These are phyloP conservation scores for Aspergillus nomiae DNA, from an alignment of 2,329 filamentous ascomycete species.

Conservation along the genomic window DNA sequence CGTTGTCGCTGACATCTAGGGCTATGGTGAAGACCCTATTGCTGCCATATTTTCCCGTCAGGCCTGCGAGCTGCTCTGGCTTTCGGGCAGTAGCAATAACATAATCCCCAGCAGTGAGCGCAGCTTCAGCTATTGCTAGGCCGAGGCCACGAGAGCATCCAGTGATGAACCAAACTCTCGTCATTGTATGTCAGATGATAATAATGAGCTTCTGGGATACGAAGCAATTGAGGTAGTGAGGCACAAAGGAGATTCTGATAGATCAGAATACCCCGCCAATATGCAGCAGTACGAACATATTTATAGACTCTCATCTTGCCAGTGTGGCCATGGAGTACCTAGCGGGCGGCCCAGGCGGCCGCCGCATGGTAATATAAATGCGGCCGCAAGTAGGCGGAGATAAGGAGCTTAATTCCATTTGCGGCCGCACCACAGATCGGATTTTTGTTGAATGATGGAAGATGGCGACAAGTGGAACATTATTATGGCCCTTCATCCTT, in stretches of 20 bases:
- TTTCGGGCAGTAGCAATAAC: conserved; percentile 8
- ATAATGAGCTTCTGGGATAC: too few relatives aligned
- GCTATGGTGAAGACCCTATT: neutral
- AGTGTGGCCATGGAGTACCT: neutral
- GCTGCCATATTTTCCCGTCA: neutral
- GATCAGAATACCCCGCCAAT: neutral
- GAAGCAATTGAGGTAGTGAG: too few relatives aligned
- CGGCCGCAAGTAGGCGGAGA: neutral
- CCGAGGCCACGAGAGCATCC: conserved; percentile 11
- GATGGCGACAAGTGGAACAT: too few relatives aligned
- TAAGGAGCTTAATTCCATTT: neutral
- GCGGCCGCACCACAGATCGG: too few relatives aligned
- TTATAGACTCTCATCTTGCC: neutral
- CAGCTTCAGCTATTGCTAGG: conserved; percentile 5
- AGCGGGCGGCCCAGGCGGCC: too few relatives aligned
- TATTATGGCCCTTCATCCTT: too few relatives aligned
- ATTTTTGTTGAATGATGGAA: too few relatives aligned
- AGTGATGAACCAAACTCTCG: conserved; percentile 9
- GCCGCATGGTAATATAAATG: too few relatives aligned
- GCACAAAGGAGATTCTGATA: too few relatives aligned
- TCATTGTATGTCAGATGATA: neutral
- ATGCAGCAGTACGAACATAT: neutral
- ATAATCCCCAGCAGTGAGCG: neutral
- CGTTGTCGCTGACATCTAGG: neutral
- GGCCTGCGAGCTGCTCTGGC: neutral